These are phyloP conservation scores for Cyberlindnera mrakii DNA, from an alignment of 805 yeast genomes.

Conservation along the genomic window DNA sequence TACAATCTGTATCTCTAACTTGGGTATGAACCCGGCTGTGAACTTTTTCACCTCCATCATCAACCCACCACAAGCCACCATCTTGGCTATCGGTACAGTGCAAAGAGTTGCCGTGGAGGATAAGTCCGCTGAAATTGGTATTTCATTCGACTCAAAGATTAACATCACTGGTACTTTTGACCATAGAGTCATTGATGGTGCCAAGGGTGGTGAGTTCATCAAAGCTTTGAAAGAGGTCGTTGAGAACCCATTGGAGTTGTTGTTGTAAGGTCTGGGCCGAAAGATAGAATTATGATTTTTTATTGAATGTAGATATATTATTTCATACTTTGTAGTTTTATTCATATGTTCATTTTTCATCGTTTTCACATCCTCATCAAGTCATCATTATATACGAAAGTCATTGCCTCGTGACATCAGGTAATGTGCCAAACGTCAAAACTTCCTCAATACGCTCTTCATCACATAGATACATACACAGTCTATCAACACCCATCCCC, in stretches of 20 bases:
- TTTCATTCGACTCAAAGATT: constrained; percentile 86
- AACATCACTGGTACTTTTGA: constrained; percentile 95
- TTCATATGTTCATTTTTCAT: too few relatives aligned
- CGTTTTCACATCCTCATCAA: too few relatives aligned
- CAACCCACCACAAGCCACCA: constrained; percentile 96
- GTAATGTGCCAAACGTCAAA: constrained; percentile 65
- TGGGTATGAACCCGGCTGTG: constrained; percentile 98
- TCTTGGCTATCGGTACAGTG: constrained; percentile 90
- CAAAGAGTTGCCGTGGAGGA: constrained; percentile 93
- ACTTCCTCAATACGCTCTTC: constrained; percentile 67
- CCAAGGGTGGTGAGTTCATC: constrained; percentile 95
- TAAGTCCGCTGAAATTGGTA: constrained; percentile 83
- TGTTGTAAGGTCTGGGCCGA: constrained; percentile 44
- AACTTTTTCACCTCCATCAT: constrained; percentile 90
- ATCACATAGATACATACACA: constrained; percentile 72
- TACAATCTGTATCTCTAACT: constrained; percentile 94
- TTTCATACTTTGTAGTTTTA: too few relatives aligned
- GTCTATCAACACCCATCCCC: constrained; percentile 91
- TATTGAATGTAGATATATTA: too few relatives aligned
- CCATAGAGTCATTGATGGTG: constrained; percentile 97
- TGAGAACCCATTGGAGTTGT: constrained; percentile 93
- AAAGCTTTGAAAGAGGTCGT: constrained; percentile 83
- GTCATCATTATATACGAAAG: not conserved
- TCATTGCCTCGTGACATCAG: constrained; percentile 62
- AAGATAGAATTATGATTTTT: too few relatives aligned